Conservation (phyloP, 495 filamentous ascomycete species). For the Aspergillus nidulans region DNA sequence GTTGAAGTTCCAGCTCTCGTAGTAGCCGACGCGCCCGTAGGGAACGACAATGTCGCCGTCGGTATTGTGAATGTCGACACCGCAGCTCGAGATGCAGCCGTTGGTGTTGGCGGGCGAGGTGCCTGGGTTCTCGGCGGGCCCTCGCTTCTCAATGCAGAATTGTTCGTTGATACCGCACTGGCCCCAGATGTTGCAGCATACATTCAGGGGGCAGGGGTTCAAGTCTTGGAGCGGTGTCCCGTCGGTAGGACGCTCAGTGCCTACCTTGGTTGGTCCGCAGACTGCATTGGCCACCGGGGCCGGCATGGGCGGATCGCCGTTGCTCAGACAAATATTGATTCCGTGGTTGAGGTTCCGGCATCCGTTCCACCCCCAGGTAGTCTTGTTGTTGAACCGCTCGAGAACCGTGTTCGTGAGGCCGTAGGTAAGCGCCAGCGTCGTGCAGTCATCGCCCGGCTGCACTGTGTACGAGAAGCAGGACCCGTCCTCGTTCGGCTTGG, state of each 20-base stretch:
- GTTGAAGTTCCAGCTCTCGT: not conserved
- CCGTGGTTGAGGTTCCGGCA: conserved; percentile 12
- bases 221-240: conserved; percentile 18
- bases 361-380: conserved; percentile 27
- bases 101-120: not conserved
- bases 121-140: not conserved
- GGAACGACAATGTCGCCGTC: not conserved
- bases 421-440: not conserved
- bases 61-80: not conserved
- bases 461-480: conserved; percentile 21
- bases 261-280: conserved; percentile 43
- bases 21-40: not conserved
- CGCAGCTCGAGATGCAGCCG: not conserved
- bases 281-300: conserved; percentile 27
- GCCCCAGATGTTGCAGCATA: conserved; percentile 34
- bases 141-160: not conserved
- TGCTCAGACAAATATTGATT: conserved; percentile 44
- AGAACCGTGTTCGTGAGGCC: conserved; percentile 19
- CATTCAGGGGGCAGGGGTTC: conserved; percentile 24
- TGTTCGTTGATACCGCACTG: not conserved
- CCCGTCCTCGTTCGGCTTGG: conserved; percentile 33
- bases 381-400: conserved; percentile 37
- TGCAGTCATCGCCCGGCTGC: not conserved
- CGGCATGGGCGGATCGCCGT: conserved; percentile 44
- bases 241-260: conserved; percentile 22